Conservation (phyloP, 2,329 filamentous ascomycete genomes). For the Sporothrix pallida region DNA sequence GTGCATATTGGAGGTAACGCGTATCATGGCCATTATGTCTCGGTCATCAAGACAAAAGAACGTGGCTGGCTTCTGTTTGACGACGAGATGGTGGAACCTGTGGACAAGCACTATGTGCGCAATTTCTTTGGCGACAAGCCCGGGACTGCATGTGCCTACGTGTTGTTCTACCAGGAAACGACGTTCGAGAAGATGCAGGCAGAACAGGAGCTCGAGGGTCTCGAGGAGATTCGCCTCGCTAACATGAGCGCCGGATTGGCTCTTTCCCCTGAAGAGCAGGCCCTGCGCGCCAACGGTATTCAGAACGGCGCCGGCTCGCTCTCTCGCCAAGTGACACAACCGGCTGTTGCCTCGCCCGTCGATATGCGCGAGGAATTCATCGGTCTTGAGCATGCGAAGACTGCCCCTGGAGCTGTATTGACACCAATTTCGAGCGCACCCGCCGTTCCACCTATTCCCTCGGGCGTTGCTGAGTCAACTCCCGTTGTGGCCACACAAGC, state of each 20-base stretch:
- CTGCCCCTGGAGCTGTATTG: conserved; percentile 57
- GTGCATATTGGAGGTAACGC: conserved; percentile 97
- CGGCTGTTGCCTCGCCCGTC: conserved; percentile 47
- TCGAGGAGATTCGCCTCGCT: conserved; percentile 64
- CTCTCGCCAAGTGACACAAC: conserved; percentile 58
- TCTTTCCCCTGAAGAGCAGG: conserved; percentile 46
- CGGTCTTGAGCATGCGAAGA: conserved; percentile 69
- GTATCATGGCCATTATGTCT: conserved; percentile 97
- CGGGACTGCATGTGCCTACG: conserved; percentile 91
- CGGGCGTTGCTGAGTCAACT: conserved; percentile 44
- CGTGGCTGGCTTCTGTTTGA: conserved; percentile 96
- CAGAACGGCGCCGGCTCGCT: conserved; percentile 44
- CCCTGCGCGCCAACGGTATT: conserved; percentile 53
- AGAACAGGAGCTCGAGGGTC: conserved; percentile 83
- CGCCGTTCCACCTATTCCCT: conserved; percentile 44
- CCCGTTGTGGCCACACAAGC: conserved; percentile 34
- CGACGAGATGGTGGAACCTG: conserved; percentile 97
- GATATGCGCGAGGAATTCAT: conserved; percentile 60
- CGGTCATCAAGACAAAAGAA: conserved; percentile 96
- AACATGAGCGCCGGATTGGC: conserved; percentile 63
- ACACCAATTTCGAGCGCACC: conserved; percentile 39
- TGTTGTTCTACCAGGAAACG: conserved; percentile 96
- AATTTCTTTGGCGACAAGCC: conserved; percentile 97
- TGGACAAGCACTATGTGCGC: conserved; percentile 92
- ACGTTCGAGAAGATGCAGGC: conserved; percentile 69